These are phyloP conservation scores for Galerina sulciceps DNA, from an alignment of 768 basidiomycete genomes.

Conservation along the genomic window DNA sequence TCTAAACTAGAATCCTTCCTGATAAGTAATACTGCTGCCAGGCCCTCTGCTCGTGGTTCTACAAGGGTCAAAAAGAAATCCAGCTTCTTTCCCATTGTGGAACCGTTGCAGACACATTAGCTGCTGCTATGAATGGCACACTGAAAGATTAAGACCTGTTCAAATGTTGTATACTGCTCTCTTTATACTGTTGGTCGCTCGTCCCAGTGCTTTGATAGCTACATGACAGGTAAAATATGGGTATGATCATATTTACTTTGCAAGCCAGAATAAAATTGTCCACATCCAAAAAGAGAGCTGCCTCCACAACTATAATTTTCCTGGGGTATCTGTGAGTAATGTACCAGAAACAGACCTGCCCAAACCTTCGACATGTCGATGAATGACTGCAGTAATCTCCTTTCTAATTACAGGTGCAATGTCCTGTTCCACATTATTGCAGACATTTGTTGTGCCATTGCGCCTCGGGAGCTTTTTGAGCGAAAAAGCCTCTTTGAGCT, in stretches of 20 bases:
- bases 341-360: conserved; percentile 54
- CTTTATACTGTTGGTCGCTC: background rate
- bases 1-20: background rate
- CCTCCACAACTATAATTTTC: background rate
- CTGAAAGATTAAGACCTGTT: background rate
- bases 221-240: background rate
- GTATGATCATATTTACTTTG: background rate
- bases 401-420: conserved; percentile 41
- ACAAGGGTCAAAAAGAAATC: conserved; percentile 58
- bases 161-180: background rate
- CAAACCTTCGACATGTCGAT: conserved; percentile 54
- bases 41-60: conserved; percentile 73
- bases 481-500: conserved; percentile 21
- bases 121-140: conserved; percentile 15
- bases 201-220: too few relatives aligned
- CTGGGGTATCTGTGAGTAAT: conserved; percentile 4
- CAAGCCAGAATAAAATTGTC: background rate
- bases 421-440: background rate
- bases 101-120: conserved; percentile 41
- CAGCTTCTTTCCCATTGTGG: conserved; percentile 44
- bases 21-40: conserved; percentile 22
- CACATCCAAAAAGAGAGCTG: background rate
- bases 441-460: background rate
- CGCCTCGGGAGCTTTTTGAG: conserved; percentile 5
- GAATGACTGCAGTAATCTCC: conserved; percentile 57